Percentiles rank a stretch among this genome's conserved stretches.
phyloP scores from a whole-genome alignment of 805 yeast genomes.

The Saturnispora silvae region DNA sequence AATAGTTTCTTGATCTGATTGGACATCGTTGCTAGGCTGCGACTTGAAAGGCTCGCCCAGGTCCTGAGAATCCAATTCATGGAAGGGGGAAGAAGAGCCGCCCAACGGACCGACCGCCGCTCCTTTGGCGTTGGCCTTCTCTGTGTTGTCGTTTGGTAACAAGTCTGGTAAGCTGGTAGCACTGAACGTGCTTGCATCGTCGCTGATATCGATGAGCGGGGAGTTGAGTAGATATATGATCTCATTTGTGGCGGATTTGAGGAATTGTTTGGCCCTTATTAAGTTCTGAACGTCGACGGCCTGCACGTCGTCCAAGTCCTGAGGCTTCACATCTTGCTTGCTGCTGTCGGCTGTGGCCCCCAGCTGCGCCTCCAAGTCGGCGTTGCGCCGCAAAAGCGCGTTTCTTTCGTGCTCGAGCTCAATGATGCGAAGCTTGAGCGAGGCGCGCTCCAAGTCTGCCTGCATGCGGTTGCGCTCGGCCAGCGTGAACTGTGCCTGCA shows the following conservation, averaged over 20 bases:
- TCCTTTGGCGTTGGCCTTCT: too few species aligned
- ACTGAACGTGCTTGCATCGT: constrained; percentile 10
- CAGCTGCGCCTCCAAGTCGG: constrained; percentile 28
- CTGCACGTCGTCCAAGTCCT: not conserved
- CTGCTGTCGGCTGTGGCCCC: constrained; percentile 6
- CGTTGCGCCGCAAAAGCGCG: constrained; percentile 31
- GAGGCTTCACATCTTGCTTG: constrained; percentile 14
- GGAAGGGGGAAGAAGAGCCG: too few species aligned
- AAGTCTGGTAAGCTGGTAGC: not conserved
- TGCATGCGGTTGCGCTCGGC: constrained; percentile 34
- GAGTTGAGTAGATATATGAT: constrained; percentile 27
- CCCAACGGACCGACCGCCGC: too few species aligned
- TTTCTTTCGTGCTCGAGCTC: constrained; percentile 45
- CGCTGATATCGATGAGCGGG: constrained; percentile 24
- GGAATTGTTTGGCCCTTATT: constrained; percentile 25
- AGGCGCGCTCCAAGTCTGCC: constrained; percentile 41
- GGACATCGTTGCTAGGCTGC: not conserved
- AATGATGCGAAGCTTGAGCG: constrained; percentile 39
- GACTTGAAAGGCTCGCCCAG: constrained; percentile 3
- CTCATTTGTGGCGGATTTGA: constrained; percentile 28
- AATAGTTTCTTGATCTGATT: constrained; percentile 17
- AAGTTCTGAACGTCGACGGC: constrained; percentile 20
- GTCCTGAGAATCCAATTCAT: too few species aligned
- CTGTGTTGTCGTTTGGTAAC: constrained; percentile 1
- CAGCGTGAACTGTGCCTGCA: constrained; percentile 48